These are phyloP conservation scores for Leucocoprinus sp. DNA, from an alignment of 768 basidiomycete genomes.

Conservation along the genomic window DNA sequence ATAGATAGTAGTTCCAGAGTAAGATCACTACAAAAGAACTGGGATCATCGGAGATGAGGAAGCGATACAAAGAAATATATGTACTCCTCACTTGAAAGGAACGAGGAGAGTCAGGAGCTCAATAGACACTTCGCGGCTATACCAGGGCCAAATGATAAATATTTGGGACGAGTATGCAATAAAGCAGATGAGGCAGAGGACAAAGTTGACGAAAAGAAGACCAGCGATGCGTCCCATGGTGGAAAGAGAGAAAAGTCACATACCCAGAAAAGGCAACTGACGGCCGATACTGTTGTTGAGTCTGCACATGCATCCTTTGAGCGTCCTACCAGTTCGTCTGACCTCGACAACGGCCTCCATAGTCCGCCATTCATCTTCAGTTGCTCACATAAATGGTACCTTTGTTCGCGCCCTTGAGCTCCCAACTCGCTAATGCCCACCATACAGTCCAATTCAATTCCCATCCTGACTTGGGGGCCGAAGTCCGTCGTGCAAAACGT, in stretches of 20 bases:
- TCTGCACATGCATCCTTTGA: not conserved
- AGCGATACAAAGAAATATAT: not conserved
- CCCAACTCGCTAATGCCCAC: not conserved
- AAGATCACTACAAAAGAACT: conserved; percentile 73
- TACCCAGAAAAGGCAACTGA: conserved; percentile 3
- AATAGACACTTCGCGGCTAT: conserved; percentile 63
- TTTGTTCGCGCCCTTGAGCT: not conserved
- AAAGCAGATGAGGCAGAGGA: conserved; percentile 71
- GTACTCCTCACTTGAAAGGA: conserved; percentile 79
- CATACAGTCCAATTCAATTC: too few relatives aligned
- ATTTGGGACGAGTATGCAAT: conserved; percentile 86
- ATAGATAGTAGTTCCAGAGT: conserved; percentile 84
- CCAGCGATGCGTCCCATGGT: conserved; percentile 23
- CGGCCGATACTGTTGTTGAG: not conserved
- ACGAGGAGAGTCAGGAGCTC: conserved; percentile 68
- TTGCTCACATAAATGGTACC: not conserved
- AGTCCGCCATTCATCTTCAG: not conserved
- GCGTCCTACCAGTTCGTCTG: conserved; percentile 1
- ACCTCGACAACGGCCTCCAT: not conserved
- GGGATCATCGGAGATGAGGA: conserved; percentile 11
- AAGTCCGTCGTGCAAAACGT: conserved; percentile 16
- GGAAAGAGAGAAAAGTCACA: not conserved
- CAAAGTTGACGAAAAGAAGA: conserved; percentile 57
- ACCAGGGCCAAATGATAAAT: conserved; percentile 91
- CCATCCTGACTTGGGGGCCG: conserved; percentile 8